Evolutionary conservation across 1,139 yeast genomes (phyloP).

Genomic region (Candida buenavistaensis): DNA sequence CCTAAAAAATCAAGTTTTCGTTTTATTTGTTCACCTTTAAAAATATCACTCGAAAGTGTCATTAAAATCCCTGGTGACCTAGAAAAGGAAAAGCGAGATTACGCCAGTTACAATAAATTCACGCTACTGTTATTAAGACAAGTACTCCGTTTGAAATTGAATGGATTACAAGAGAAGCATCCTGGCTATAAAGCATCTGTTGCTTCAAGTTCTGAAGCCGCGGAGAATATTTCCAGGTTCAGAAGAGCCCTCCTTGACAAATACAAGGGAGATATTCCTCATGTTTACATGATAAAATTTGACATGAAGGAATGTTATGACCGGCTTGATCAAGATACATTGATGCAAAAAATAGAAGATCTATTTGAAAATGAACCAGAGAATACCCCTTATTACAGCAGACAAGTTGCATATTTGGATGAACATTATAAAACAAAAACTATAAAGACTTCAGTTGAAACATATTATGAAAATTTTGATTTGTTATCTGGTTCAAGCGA

Average conservation of each 20-base stretch:
- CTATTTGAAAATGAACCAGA: constrained; percentile 24
- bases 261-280: constrained; percentile 26
- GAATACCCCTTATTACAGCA: constrained; percentile 16
- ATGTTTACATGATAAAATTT: constrained; percentile 60
- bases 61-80: constrained; percentile 7
- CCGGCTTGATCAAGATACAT: constrained; percentile 55
- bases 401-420: constrained; percentile 12
- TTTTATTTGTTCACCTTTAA: constrained; percentile 58
- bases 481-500: constrained; percentile 1
- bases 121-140: constrained; percentile 25
- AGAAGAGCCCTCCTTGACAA: constrained; percentile 17
- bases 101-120: constrained; percentile 18
- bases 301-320: constrained; percentile 85
- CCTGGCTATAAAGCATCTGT: constrained; percentile 16
- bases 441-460: constrained; percentile 10
- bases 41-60: constrained; percentile 21
- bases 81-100: constrained; percentile 17
- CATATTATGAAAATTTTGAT: constrained; percentile 11
- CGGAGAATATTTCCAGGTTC: constrained; percentile 17
- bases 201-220: constrained; percentile 28
- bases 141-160: constrained; percentile 14
- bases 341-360: constrained; percentile 31
- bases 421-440: constrained; percentile 8
- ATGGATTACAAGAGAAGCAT: constrained; percentile 16
- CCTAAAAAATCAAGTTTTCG: constrained; percentile 62